Evolutionary conservation across 257 asterid genomes (phyloP).

Genomic region (Phtheirospermum japonicum): DNA sequence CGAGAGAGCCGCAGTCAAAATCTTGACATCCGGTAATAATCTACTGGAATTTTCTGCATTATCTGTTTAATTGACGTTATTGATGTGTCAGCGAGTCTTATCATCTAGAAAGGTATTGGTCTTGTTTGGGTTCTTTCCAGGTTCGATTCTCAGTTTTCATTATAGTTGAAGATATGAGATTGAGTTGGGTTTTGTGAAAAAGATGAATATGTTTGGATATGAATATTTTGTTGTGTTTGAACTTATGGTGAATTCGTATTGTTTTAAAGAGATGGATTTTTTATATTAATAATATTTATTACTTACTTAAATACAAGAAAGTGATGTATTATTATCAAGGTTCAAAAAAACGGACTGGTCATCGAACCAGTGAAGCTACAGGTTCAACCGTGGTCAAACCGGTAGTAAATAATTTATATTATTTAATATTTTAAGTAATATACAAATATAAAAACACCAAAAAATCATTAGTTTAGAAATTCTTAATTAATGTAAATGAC

Average conservation of each 20-base stretch:
- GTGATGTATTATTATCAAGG: too few species aligned
- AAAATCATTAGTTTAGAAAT: too few species aligned
- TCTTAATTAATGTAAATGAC: too few species aligned
- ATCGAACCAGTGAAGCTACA: too few species aligned
- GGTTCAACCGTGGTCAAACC: too few species aligned
- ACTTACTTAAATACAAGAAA: too few species aligned
- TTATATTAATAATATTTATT: too few species aligned
- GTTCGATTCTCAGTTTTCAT: not conserved
- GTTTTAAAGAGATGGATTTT: not conserved
- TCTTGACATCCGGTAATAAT: constrained; percentile 79
- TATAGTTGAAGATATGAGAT: not conserved
- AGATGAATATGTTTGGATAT: not conserved
- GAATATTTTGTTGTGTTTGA: not conserved
- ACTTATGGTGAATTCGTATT: not conserved
- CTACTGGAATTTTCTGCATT: constrained; percentile 13
- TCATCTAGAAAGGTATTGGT: not conserved
- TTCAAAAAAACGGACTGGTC: too few species aligned
- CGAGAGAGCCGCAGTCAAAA: constrained; percentile 49
- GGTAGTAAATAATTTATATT: too few species aligned
- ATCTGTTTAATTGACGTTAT: constrained; percentile 15
- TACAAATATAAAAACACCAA: too few species aligned
- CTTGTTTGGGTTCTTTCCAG: not conserved
- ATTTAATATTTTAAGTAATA: too few species aligned
- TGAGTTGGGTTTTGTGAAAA: not conserved
- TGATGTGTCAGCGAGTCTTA: not conserved